A percentile compares a stretch with the other conserved stretches of the same genome.
phyloP scores from a whole-genome alignment of 177 flowering plant genomes.

The Tripterygium wilfordii region DNA sequence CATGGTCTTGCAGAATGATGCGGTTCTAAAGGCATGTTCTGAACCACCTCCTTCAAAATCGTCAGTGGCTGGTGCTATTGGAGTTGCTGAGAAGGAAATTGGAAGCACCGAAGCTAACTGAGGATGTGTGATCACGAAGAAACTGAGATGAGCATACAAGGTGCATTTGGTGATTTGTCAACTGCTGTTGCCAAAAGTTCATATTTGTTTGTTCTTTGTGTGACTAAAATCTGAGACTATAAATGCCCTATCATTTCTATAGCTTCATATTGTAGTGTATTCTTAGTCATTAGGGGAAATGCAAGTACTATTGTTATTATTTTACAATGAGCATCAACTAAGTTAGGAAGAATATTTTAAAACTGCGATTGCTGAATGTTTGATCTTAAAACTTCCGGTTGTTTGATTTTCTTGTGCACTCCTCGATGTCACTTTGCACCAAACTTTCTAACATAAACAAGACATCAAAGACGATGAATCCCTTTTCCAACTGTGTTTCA shows the following conservation, averaged over 20 bases:
- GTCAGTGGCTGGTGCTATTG: slow-evolving; percentile 10
- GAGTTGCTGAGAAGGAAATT: slow-evolving; percentile 12
- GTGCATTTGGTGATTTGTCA: slow-evolving; percentile 7
- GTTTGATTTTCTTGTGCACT: too few species aligned
- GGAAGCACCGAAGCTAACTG: slow-evolving; percentile 2
- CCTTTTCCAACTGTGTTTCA: too few species aligned
- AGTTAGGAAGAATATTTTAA: too few species aligned
- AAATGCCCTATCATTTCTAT: neutral
- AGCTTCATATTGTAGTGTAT: neutral
- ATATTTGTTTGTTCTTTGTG: neutral
- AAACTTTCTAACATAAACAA: too few species aligned
- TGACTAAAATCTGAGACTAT: neutral
- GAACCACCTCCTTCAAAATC: slow-evolving; percentile 41
- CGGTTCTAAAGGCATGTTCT: slow-evolving; percentile 67
- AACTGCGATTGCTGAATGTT: too few species aligned
- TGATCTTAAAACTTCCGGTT: too few species aligned
- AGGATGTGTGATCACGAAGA: neutral
- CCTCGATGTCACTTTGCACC: too few species aligned
- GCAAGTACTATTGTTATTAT: too few species aligned
- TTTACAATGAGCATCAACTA: too few species aligned
- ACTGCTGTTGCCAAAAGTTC: slow-evolving; percentile 6
- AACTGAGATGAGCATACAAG: slow-evolving; percentile 4
- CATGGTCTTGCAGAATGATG: slow-evolving; percentile 54
- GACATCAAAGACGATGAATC: too few species aligned
- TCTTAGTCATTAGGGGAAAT: neutral